Evolutionary conservation across 2,329 filamentous ascomycete genomes (phyloP).

Genomic region (Ophiostoma pallidulum): DNA sequence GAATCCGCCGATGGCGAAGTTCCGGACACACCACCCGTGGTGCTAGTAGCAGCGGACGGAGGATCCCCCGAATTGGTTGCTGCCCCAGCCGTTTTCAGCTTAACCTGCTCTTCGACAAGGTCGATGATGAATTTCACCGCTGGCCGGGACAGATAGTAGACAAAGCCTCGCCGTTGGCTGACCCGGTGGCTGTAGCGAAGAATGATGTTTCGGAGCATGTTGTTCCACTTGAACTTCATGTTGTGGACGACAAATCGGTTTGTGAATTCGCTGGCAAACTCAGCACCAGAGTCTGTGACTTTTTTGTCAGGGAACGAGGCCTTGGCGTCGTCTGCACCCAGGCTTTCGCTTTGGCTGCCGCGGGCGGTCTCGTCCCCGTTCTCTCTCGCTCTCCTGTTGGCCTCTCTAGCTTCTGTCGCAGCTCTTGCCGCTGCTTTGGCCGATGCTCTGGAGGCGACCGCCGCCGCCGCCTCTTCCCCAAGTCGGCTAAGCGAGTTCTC

Average conservation of each 20-base stretch:
- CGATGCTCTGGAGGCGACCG: constrained; percentile 8
- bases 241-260: constrained; percentile 99
- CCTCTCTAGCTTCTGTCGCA: not conserved
- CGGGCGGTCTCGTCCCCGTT: not conserved
- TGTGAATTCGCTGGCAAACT: constrained; percentile 90
- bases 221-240: constrained; percentile 97
- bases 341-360: not conserved
- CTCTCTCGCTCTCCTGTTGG: not conserved
- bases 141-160: constrained; percentile 92
- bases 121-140: constrained; percentile 98
- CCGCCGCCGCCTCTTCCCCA: constrained; percentile 27
- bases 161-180: constrained; percentile 86
- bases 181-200: constrained; percentile 96
- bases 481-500: constrained; percentile 49
- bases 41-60: constrained; percentile 19
- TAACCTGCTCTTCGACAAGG: constrained; percentile 89
- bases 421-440: not conserved
- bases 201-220: constrained; percentile 88
- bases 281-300: constrained; percentile 50
- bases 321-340: not conserved
- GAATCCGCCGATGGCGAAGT: constrained; percentile 26
- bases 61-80: not conserved
- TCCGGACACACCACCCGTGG: constrained; percentile 18
- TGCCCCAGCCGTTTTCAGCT: constrained; percentile 42
- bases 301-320: not conserved